Percentiles rank a stretch among this genome's conserved stretches.
phyloP scores from a whole-genome alignment of 768 basidiomycete genomes.

The Tricholomella constricta region DNA sequence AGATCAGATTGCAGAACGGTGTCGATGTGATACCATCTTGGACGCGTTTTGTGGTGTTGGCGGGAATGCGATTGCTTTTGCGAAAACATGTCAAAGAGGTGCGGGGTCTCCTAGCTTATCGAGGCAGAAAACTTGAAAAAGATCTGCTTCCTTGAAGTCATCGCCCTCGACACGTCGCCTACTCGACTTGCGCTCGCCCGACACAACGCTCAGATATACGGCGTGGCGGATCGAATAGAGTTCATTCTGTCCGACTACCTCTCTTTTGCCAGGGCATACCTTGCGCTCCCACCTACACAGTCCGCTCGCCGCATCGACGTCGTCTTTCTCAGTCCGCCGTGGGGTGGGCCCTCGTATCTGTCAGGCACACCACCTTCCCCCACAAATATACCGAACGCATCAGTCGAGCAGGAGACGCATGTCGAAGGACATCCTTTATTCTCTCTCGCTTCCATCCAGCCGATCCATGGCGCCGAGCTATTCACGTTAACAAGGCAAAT shows the following conservation, averaged over 20 bases:
- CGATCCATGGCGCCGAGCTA: conserved; percentile 81
- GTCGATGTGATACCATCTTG: conserved; percentile 79
- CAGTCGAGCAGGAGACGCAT: conserved; percentile 9
- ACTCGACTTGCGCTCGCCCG: conserved; percentile 85
- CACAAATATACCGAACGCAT: conserved; percentile 9
- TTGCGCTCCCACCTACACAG: conserved; percentile 25
- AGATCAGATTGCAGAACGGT: conserved; percentile 88
- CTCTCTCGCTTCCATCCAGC: conserved; percentile 70
- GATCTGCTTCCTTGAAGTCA: conserved; percentile 58
- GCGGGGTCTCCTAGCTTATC: conserved; percentile 23
- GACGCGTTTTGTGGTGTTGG: conserved; percentile 99
- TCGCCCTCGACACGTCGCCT: conserved; percentile 88
- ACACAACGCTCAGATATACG: conserved; percentile 93
- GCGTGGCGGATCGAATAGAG: conserved; percentile 93
- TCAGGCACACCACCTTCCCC: conserved; percentile 29
- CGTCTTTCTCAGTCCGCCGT: conserved; percentile 92
- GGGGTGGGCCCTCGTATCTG: conserved; percentile 87
- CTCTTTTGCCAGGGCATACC: conserved; percentile 66
- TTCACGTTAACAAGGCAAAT: conserved; percentile 72
- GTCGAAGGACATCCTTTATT: conserved; percentile 54
- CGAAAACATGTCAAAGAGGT: conserved; percentile 95
- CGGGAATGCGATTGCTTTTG: conserved; percentile 97
- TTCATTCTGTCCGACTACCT: conserved; percentile 89
- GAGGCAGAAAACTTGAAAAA: background rate
- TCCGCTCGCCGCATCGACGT: conserved; percentile 72